A percentile compares a stretch with the other conserved stretches of the same genome.
phyloP scores from a whole-genome alignment of 2,329 filamentous ascomycete genomes.

The Aureobasidium sp. region DNA sequence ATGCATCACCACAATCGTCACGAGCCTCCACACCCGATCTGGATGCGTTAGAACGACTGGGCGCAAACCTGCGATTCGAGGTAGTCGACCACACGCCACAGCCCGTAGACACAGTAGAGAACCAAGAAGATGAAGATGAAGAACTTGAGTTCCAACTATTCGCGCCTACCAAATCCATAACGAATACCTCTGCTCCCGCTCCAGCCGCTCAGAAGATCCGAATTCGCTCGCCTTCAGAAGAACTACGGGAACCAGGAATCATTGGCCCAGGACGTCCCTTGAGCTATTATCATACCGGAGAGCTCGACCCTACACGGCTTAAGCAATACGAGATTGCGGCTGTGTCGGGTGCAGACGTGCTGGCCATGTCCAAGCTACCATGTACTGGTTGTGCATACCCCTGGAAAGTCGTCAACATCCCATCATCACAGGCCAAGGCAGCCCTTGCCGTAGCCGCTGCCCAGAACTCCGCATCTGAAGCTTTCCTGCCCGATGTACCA shows the following conservation, averaged over 20 bases:
- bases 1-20: constrained; percentile 21
- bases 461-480: constrained; percentile 2
- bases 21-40: constrained; percentile 17
- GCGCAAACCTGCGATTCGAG: constrained; percentile 19
- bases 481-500: constrained; percentile 15
- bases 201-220: constrained; percentile 26
- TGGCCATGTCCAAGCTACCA: constrained; percentile 22
- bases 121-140: constrained; percentile 26
- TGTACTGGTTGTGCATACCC: constrained; percentile 29
- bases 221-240: constrained; percentile 29
- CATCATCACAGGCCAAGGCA: constrained; percentile 21
- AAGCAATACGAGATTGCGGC: constrained; percentile 24
- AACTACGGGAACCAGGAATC: constrained; percentile 24
- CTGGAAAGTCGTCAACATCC: constrained; percentile 31
- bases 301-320: constrained; percentile 12
- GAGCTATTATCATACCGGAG: constrained; percentile 28
- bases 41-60: constrained; percentile 11
- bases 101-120: background rate
- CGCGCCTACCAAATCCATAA: constrained; percentile 24
- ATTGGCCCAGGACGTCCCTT: constrained; percentile 20
- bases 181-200: constrained; percentile 8
- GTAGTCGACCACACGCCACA: constrained; percentile 1
- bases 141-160: constrained; percentile 34
- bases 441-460: background rate
- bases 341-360: constrained; percentile 28